Evolutionary conservation across 306 rosid species (phyloP), one percentile per base, ranked within the genome.

Genomic region (Morella rubra): DNA sequence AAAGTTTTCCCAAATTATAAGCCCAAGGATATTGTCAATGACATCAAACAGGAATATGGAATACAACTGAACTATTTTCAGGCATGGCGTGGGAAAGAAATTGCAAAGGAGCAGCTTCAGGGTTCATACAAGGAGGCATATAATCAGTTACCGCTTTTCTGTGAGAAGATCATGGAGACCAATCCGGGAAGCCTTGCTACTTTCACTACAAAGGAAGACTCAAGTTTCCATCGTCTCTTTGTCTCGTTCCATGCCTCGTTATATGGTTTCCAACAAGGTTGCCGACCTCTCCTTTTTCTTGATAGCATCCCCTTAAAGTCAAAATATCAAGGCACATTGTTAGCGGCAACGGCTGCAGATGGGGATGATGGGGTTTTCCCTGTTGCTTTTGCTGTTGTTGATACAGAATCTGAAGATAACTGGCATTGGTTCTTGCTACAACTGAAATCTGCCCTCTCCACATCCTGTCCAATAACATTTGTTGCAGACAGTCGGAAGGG

Each of bases 81-180:
- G 79, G 98, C 98, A 53, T 95, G 98, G 98, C 98, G 98, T 40
- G 98, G 98, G 73, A 95, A 95, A 89, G 98, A 95, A 85, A 92
- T 95, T 83, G 98, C 97, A 37, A 95, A 90, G 87, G 98, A 95
- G 86, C 98, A 95, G 85, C 97, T 95, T 85, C 98, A 90, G 90
- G 98, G 98, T 73, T 95, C 98, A 22, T 92, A 88, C 83, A 92
- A 95, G 78, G 96, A 92, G 71, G 98, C 98, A 60, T 95, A 95
- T 78, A 88, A 83, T 78, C 97, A 86, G 82, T 84, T 95, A 62
- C 98, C 98, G 14, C 64, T 86, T 71, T 88, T 92, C 74, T 95
- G 97, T 82, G 93, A 89, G 79, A 95, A 85, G 72, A 80, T 95
- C 88, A 88, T 95, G 96, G 97, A 92, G 86, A 88, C 96, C 52